Base-by-base conservation (phyloP, 169 alveolate species). In the Plasmodium gallinaceum region DNA sequence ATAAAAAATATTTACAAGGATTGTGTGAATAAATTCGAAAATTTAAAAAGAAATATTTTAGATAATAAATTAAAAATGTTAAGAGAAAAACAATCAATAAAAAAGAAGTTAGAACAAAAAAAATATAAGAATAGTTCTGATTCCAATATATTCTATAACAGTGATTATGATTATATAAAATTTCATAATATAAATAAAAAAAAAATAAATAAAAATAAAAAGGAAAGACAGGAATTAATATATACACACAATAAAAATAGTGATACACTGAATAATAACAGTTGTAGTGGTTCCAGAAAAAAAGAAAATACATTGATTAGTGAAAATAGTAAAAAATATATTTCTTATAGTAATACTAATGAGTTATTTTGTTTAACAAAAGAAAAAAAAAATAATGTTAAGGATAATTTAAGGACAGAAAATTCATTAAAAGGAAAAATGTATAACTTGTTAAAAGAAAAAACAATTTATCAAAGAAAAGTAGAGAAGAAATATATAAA, bases 391-490 rank as follows among this genome's bases (percentile, higher is more conserved):
- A 43, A 78, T 7, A 7, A 54, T 2, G 26, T 14, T 10, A 62
- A 45, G n/a, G 12, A 8, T n/a, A 39, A 0, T 5, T 39, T 6
- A 16, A 42, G n/a, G 7, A 26, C 5, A 61, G 48, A 22, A 75
- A 75, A 22, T 37, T 16, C 9, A 37, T 12, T 20, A 6, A 24
- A 65, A 20, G 90, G 62, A 42, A 64, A 54, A 26, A 32, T 80
- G 7, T 52, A 80, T 51, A 80, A 80, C 42, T 45, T 66, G 46
- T 52, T 80, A 37, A 80, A 61, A 46, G 74, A 69, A 80, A 54
- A 66, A 46, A 68, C 80, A 16, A 54, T 66, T 18, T 32, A 14
- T n/a, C 72, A 54, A 5, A 26, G 37, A 26, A n/a, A 52, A 24
- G 64, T 66, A 24, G 90, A 68, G 37, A 37, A 80, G 22, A 45